phyloP scores from a whole-genome alignment of 164 flowering plant genomes.

The Euptelea pleiosperma region DNA sequence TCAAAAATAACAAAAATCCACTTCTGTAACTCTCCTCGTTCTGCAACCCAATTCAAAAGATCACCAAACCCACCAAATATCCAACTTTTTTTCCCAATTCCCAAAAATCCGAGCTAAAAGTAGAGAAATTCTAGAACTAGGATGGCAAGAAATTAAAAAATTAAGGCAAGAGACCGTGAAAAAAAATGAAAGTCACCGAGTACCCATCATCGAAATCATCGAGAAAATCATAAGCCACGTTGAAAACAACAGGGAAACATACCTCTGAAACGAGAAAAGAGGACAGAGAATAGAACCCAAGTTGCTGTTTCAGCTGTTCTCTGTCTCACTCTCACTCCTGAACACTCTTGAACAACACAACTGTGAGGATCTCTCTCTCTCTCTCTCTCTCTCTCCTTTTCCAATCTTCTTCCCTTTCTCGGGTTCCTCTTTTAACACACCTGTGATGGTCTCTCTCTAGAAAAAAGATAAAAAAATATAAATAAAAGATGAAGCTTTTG shows the following conservation, averaged over 20 bases:
- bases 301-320: conserved; percentile 1
- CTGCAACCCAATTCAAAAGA: background rate
- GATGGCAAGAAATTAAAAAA: background rate
- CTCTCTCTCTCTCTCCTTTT: too few relatives aligned
- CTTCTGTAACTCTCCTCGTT: background rate
- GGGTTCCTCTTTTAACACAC: too few relatives aligned
- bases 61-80: background rate
- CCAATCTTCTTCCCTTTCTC: too few relatives aligned
- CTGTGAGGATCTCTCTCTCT: too few relatives aligned
- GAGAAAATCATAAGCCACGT: background rate
- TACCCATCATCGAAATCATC: conserved; percentile 5
- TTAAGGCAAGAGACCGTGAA: background rate
- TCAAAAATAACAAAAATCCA: background rate
- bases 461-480: too few relatives aligned
- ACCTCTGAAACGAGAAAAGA: background rate
- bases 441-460: too few relatives aligned
- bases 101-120: background rate
- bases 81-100: too few relatives aligned
- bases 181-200: background rate
- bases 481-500: too few relatives aligned
- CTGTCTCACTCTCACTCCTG: too few relatives aligned
- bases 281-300: background rate
- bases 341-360: too few relatives aligned
- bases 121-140: background rate
- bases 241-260: background rate